Evolutionary conservation across 2,329 filamentous ascomycete species (phyloP).

Genomic region (Polychaeton citri): DNA sequence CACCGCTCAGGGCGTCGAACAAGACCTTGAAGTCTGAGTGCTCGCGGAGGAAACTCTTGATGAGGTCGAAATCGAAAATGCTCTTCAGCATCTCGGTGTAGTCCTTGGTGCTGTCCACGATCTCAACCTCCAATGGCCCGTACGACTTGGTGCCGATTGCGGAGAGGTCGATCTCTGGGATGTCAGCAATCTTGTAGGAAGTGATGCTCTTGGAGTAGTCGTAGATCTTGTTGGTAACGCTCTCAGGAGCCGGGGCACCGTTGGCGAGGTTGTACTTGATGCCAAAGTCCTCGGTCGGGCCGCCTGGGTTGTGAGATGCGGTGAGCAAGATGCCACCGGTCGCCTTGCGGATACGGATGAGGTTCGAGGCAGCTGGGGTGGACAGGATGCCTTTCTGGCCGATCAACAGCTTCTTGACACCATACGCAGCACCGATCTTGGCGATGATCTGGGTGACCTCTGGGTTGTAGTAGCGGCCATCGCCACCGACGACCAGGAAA

Average conservation of each 20-base stretch:
- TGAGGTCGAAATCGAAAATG: conserved; percentile 95
- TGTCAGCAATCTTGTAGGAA: conserved; percentile 82
- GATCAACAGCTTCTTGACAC: conserved; percentile 96
- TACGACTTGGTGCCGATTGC: conserved; percentile 75
- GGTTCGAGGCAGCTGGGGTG: conserved; percentile 87
- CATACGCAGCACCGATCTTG: conserved; percentile 92
- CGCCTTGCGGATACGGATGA: conserved; percentile 88
- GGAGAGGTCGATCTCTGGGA: conserved; percentile 73
- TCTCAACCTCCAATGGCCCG: conserved; percentile 79
- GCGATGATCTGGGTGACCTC: conserved; percentile 94
- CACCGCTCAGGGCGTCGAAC: conserved; percentile 87
- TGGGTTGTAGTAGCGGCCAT: conserved; percentile 94
- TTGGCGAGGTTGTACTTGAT: conserved; percentile 99
- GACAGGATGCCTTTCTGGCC: conserved; percentile 94
- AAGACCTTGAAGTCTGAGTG: conserved; percentile 93
- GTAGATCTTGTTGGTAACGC: conserved; percentile 96
- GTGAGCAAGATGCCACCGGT: conserved; percentile 95
- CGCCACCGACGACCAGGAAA: conserved; percentile 91
- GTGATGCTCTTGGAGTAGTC: conserved; percentile 78
- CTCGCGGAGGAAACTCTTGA: conserved; percentile 79
- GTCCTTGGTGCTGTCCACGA: conserved; percentile 84
- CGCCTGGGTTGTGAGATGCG: conserved; percentile 95
- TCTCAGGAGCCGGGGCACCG: conserved; percentile 87
- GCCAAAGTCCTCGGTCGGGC: conserved; percentile 92
- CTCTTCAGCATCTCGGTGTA: conserved; percentile 94